A percentile compares a stretch with the other conserved stretches of the same genome.
Conservation (phyloP, 352 stramenopile species). For the Globisporangium carolinianum region DNA sequence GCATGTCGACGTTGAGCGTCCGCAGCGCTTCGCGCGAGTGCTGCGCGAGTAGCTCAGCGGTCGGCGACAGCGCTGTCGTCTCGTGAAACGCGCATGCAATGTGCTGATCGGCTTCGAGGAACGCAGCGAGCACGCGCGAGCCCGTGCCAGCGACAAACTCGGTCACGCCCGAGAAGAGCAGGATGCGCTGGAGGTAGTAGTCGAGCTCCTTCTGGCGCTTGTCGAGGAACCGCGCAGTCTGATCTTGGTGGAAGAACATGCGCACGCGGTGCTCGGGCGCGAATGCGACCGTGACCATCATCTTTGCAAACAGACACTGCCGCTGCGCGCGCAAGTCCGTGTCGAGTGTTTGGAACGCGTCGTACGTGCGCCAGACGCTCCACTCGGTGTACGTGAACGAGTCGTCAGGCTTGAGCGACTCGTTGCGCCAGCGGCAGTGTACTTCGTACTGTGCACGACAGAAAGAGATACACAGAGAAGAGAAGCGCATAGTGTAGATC, state of each 20-base stretch:
- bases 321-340: constrained; percentile 42
- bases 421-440: constrained; percentile 39
- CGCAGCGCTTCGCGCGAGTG: constrained; percentile 15
- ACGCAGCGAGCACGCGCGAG: constrained; percentile 56
- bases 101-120: constrained; percentile 40
- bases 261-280: constrained; percentile 58
- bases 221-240: constrained; percentile 61
- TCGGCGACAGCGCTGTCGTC: constrained; percentile 14
- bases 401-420: constrained; percentile 29
- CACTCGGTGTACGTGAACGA: constrained; percentile 41
- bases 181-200: constrained; percentile 80
- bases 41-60: constrained; percentile 11
- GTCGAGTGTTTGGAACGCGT: constrained; percentile 75
- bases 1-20: constrained; percentile 33
- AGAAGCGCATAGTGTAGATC: too few relatives aligned
- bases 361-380: constrained; percentile 76
- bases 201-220: constrained; percentile 73
- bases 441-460: constrained; percentile 34
- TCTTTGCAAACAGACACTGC: constrained; percentile 56
- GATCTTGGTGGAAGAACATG: constrained; percentile 70
- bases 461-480: constrained; percentile 2
- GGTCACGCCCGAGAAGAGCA: constrained; percentile 61
- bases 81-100: constrained; percentile 29
- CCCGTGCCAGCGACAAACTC: constrained; percentile 47
- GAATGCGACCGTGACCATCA: constrained; percentile 82